Percentiles rank a stretch among this genome's conserved stretches.
phyloP scores from a whole-genome alignment of 768 basidiomycete species.

The Collybia sp. region DNA sequence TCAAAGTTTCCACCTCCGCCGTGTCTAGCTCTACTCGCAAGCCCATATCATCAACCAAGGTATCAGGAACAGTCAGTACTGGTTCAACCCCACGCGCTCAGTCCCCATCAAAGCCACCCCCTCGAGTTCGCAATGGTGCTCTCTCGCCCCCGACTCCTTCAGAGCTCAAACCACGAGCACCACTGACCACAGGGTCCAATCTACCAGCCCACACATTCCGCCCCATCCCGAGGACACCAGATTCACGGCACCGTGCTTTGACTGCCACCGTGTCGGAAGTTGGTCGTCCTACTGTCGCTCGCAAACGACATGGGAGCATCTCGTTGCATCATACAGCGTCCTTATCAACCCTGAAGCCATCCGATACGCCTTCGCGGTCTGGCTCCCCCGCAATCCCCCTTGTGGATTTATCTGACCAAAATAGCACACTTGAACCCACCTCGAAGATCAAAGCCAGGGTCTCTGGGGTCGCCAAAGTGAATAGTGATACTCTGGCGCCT shows the following conservation, averaged over 20 bases:
- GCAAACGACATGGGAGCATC: conserved; percentile 22
- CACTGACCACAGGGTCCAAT: conserved; percentile 16
- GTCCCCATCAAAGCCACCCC: conserved; percentile 38
- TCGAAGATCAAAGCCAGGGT: conserved; percentile 60
- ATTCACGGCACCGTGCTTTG: conserved; percentile 22
- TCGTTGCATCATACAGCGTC: conserved; percentile 34
- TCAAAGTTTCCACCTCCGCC: conserved; percentile 3
- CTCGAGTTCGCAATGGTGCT: conserved; percentile 30
- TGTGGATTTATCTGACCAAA: conserved; percentile 9
- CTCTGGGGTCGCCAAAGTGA: conserved; percentile 39
- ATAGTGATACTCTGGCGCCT: conserved; percentile 11
- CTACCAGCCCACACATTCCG: conserved; percentile 26
- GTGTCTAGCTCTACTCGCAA: conserved; percentile 8
- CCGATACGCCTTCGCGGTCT: conserved; percentile 14
- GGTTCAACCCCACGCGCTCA: conserved; percentile 30
- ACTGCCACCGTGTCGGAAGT: conserved; percentile 19
- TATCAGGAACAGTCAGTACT: conserved; percentile 6
- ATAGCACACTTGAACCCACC: conserved; percentile 18
- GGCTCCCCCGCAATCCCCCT: conserved; percentile 12
- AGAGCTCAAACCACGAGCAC: conserved; percentile 16
- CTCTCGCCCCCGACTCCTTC: conserved; percentile 20
- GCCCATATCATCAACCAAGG: conserved; percentile 2
- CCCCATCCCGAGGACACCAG: conserved; percentile 28
- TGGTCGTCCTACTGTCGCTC: conserved; percentile 11
- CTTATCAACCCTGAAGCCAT: conserved; percentile 27